A percentile compares a stretch with the other conserved stretches of the same genome.
Evolutionary conservation across 2,329 filamentous ascomycete genomes (phyloP).

Genomic region (Penicillium sp.): DNA sequence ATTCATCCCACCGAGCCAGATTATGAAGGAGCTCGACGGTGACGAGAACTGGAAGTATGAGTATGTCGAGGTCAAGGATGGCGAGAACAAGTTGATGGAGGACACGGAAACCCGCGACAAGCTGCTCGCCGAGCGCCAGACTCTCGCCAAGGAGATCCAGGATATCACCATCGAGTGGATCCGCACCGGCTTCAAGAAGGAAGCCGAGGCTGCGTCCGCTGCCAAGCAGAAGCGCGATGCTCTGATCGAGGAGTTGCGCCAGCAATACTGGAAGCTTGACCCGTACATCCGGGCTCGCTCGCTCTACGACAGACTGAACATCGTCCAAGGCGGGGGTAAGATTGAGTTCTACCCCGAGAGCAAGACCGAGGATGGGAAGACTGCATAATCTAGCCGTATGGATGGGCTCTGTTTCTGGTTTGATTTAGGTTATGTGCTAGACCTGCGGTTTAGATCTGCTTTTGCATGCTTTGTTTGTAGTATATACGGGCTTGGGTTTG

Average conservation of each 20-base stretch:
- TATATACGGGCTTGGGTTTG: conserved; percentile 9
- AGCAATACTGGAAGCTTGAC: conserved; percentile 85
- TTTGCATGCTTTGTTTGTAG: conserved; percentile 12
- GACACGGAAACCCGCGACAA: conserved; percentile 59
- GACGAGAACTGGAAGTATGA: conserved; percentile 77
- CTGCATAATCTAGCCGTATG: conserved; percentile 5
- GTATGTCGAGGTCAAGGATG: conserved; percentile 68
- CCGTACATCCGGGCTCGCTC: conserved; percentile 77
- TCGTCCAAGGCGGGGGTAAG: conserved; percentile 63
- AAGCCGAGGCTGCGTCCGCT: conserved; percentile 43
- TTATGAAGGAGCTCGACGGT: conserved; percentile 80
- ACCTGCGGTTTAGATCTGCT: background rate
- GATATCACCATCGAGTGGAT: conserved; percentile 72
- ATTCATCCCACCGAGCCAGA: conserved; percentile 65
- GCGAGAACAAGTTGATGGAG: conserved; percentile 73
- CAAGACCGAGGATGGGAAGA: conserved; percentile 10
- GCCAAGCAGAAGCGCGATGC: conserved; percentile 55
- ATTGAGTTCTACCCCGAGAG: conserved; percentile 63
- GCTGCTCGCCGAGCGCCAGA: conserved; percentile 59
- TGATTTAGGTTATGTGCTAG: background rate
- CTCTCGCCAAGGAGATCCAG: conserved; percentile 69
- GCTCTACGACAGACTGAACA: conserved; percentile 75
- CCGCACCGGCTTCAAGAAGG: conserved; percentile 43
- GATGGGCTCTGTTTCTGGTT: background rate
- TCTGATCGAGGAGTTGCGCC: conserved; percentile 59